Percentiles rank a stretch among this genome's conserved stretches.
phyloP scores from a whole-genome alignment of 2,329 filamentous ascomycete genomes.

The Leptographium procerum region DNA sequence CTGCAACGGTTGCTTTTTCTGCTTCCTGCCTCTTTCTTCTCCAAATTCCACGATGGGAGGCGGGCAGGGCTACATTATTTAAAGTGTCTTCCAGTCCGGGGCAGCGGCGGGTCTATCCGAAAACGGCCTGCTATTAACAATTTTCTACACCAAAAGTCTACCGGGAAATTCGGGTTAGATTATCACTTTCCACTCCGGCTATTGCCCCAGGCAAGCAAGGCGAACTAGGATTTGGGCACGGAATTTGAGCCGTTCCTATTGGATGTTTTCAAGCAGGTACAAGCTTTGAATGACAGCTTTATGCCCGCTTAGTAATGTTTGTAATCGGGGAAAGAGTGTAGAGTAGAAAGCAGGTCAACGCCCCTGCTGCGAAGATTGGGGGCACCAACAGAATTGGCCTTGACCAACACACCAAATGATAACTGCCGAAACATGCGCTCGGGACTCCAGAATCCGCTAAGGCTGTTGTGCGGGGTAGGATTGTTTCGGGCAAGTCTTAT shows the following conservation, averaged over 20 bases:
- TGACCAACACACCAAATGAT: not conserved
- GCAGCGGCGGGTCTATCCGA: not conserved
- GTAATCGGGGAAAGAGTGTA: not conserved
- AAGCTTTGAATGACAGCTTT: not conserved
- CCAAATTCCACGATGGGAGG: too few species aligned
- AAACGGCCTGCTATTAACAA: too few species aligned
- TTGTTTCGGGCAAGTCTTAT: not conserved
- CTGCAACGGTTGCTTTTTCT: too few species aligned
- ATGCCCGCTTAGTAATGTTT: not conserved
- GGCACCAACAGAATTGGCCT: not conserved
- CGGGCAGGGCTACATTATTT: not conserved
- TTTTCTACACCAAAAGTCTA: too few species aligned
- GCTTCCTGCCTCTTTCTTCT: too few species aligned
- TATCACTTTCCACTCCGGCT: not conserved
- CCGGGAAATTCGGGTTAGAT: not conserved
- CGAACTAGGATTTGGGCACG: too few species aligned
- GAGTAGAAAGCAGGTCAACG: not conserved
- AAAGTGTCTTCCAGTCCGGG: not conserved
- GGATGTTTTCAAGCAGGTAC: not conserved
- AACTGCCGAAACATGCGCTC: not conserved
- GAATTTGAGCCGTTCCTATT: too few species aligned
- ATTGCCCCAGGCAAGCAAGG: too few species aligned
- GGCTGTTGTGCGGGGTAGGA: too few species aligned
- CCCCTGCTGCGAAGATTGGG: too few species aligned
- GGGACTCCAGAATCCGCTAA: not conserved